Conservation (phyloP, 2,329 filamentous ascomycete genomes). For the Ophiognomonia clavigignenti-juglandacearum region DNA sequence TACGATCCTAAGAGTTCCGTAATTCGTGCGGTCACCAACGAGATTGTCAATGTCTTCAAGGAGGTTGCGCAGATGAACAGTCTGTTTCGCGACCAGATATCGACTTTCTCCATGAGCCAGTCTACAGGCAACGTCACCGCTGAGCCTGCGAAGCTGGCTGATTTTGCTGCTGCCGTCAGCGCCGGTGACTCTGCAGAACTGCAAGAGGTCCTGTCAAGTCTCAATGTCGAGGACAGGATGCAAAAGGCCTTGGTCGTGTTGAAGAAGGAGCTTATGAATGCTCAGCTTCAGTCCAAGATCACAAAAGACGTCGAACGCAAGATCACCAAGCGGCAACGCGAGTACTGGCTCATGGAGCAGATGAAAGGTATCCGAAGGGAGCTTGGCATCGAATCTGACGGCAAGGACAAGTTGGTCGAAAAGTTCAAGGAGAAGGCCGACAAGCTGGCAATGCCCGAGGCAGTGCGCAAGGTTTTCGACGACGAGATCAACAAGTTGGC, state of each 20-base stretch:
- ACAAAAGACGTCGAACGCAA: constrained; percentile 96
- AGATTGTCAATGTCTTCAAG: constrained; percentile 99
- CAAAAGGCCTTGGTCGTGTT: constrained; percentile 87
- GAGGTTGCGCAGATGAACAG: constrained; percentile 92
- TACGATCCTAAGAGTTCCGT: constrained; percentile 86
- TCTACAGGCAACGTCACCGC: constrained; percentile 92
- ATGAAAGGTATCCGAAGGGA: constrained; percentile 98
- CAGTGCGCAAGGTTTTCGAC: constrained; percentile 95
- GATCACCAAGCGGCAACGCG: constrained; percentile 93
- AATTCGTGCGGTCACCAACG: constrained; percentile 87
- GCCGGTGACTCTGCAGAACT: constrained; percentile 87
- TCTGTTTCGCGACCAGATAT: constrained; percentile 94
- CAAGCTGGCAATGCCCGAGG: constrained; percentile 94
- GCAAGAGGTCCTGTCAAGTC: constrained; percentile 81
- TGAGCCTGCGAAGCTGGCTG: constrained; percentile 89
- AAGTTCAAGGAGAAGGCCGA: constrained; percentile 94
- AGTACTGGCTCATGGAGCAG: constrained; percentile 99
- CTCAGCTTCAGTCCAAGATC: constrained; percentile 93
- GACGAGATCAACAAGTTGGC: constrained; percentile 97
- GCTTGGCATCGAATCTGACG: constrained; percentile 92
- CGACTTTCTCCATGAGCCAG: constrained; percentile 93
- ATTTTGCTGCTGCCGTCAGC: constrained; percentile 96
- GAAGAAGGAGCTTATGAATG: constrained; percentile 98
- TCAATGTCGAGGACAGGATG: constrained; percentile 89
- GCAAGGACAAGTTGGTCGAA: constrained; percentile 96